These are phyloP conservation scores for Wakefieldia striispora DNA, from an alignment of 768 basidiomycete genomes.

Conservation along the genomic window DNA sequence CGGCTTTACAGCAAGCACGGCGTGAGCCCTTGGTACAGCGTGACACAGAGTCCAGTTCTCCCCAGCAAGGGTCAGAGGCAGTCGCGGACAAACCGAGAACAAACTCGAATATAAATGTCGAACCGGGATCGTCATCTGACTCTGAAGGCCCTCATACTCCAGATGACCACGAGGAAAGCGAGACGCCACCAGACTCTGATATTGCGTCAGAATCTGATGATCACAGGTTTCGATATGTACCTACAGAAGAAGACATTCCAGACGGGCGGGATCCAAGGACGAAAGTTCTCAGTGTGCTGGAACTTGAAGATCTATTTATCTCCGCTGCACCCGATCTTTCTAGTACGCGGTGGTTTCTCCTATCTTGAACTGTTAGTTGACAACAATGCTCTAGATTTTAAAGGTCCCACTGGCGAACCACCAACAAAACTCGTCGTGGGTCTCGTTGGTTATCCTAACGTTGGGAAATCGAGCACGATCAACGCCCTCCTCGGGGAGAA, in stretches of 20 bases:
- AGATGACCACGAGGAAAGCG: slow-evolving; percentile 30
- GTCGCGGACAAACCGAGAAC: neutral
- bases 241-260: slow-evolving; percentile 51
- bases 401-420: slow-evolving; percentile 51
- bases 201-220: slow-evolving; percentile 31
- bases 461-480: slow-evolving; percentile 97
- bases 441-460: slow-evolving; percentile 97
- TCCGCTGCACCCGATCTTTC: slow-evolving; percentile 67
- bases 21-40: slow-evolving; percentile 40
- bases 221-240: slow-evolving; percentile 47
- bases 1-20: slow-evolving; percentile 76
- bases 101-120: neutral
- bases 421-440: slow-evolving; percentile 75
- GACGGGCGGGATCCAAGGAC: slow-evolving; percentile 63
- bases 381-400: slow-evolving; percentile 51
- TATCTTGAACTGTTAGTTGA: neutral
- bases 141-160: slow-evolving; percentile 27
- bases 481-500: slow-evolving; percentile 95
- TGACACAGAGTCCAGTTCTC: slow-evolving; percentile 21
- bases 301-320: slow-evolving; percentile 83
- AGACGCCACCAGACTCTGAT: slow-evolving; percentile 26
- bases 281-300: slow-evolving; percentile 77
- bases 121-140: slow-evolving; percentile 33
- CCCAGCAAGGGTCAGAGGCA: slow-evolving; percentile 1
- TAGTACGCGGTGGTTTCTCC: slow-evolving; percentile 42